A percentile compares a stretch with the other conserved stretches of the same genome.
These are phyloP conservation scores for Ramaria sp. DNA, from an alignment of 768 basidiomycete genomes.

Conservation along the genomic window DNA sequence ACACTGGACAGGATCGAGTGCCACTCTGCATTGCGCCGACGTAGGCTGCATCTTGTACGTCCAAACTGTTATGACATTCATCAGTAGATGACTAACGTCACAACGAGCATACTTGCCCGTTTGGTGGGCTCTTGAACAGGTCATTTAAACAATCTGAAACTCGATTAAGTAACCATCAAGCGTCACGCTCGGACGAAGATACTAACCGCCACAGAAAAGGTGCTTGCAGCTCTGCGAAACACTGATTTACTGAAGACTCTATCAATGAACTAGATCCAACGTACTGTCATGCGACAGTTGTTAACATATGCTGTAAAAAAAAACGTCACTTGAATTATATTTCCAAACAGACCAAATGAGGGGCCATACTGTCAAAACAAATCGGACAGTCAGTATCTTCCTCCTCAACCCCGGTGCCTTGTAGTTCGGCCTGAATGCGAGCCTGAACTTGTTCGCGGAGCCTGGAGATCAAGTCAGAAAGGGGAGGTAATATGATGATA, in stretches of 20 bases:
- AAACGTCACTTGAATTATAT: background rate
- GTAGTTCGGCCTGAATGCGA: slow-evolving; percentile 1
- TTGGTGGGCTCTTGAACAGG: slow-evolving; percentile 6
- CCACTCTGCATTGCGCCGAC: background rate
- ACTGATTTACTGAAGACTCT: background rate
- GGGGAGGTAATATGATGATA: background rate
- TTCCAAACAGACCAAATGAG: background rate
- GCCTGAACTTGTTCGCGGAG: background rate
- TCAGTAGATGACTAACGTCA: background rate
- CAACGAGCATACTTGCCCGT: background rate
- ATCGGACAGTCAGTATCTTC: slow-evolving; percentile 37
- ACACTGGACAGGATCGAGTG: slow-evolving; percentile 39
- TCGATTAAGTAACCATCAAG: background rate
- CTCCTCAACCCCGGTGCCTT: slow-evolving; percentile 4
- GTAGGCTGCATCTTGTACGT: slow-evolving; percentile 2
- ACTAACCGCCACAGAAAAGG: slow-evolving; percentile 8
- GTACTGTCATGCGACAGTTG: slow-evolving; percentile 50
- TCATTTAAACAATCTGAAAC: slow-evolving; percentile 9
- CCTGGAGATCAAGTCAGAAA: background rate
- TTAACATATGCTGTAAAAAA: slow-evolving; percentile 32
- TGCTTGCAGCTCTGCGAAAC: slow-evolving; percentile 3
- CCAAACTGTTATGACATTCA: background rate
- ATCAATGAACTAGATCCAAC: slow-evolving; percentile 53
- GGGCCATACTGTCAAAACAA: slow-evolving; percentile 49
- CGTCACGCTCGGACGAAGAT: slow-evolving; percentile 13